These are phyloP conservation scores for Ganoderma lucidum DNA, from an alignment of 1,284 basidiomycete genomes.

Conservation along the genomic window DNA sequence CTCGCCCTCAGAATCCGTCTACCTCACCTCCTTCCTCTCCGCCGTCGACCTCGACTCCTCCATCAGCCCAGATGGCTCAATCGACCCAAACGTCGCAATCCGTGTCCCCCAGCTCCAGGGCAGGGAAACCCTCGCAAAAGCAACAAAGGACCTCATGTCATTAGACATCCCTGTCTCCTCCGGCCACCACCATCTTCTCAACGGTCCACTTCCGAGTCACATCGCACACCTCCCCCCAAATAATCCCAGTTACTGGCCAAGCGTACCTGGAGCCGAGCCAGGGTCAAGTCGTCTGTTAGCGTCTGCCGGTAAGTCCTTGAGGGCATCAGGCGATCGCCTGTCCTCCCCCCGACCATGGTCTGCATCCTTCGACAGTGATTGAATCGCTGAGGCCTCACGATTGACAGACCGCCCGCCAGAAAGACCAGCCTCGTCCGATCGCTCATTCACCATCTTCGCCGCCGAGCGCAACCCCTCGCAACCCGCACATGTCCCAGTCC, in stretches of 20 bases:
- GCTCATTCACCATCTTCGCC: conserved; percentile 21
- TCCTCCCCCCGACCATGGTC: background rate
- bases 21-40: conserved; percentile 60
- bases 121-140: conserved; percentile 70
- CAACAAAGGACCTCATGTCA: conserved; percentile 76
- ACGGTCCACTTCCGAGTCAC: background rate
- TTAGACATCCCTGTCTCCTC: conserved; percentile 50
- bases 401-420: background rate
- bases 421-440: background rate
- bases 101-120: conserved; percentile 44
- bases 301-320: background rate
- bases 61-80: conserved; percentile 36
- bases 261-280: conserved; percentile 23
- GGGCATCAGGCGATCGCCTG: background rate
- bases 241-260: conserved; percentile 36
- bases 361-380: background rate
- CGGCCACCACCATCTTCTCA: background rate
- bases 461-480: conserved; percentile 15
- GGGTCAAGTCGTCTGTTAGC: conserved; percentile 13
- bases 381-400: background rate
- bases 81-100: conserved; percentile 40
- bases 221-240: conserved; percentile 23
- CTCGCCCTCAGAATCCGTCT: conserved; percentile 56
- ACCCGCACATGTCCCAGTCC: conserved; percentile 22
- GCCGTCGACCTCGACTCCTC: conserved; percentile 51